Evolutionary conservation across 495 filamentous ascomycete species (phyloP).

Genomic region (Acidiella bohemica): DNA sequence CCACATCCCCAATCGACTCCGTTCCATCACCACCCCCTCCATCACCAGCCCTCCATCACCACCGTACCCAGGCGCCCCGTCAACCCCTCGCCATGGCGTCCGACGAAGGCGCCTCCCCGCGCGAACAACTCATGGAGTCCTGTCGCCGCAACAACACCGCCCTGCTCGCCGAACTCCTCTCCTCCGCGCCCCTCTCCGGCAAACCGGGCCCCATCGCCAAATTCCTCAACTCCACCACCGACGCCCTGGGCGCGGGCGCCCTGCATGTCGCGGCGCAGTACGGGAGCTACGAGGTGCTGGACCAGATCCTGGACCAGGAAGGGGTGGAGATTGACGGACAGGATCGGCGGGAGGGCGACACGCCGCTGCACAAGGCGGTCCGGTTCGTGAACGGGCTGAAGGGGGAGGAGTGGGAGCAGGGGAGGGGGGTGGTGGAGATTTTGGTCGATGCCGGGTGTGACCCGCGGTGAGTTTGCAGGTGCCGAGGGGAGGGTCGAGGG

Average conservation of each 20-base stretch:
- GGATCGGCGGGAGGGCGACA: slow-evolving; percentile 70
- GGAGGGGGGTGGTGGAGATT: slow-evolving; percentile 63
- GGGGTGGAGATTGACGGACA: slow-evolving; percentile 88
- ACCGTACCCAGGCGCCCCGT: too few relatives aligned
- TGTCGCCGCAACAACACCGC: slow-evolving; percentile 83
- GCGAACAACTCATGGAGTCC: slow-evolving; percentile 82
- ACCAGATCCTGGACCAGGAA: slow-evolving; percentile 83
- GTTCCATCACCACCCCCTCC: not conserved
- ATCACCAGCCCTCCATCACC: too few relatives aligned
- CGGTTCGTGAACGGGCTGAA: slow-evolving; percentile 53
- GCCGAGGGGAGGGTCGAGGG: too few relatives aligned
- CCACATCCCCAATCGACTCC: not conserved
- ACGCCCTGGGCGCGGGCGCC: slow-evolving; percentile 72
- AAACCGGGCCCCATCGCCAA: slow-evolving; percentile 45
- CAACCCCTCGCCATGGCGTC: slow-evolving; percentile 14
- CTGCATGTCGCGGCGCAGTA: slow-evolving; percentile 77
- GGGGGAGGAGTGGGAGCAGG: slow-evolving; percentile 41
- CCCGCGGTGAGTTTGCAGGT: slow-evolving; percentile 42
- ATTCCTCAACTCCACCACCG: slow-evolving; percentile 71
- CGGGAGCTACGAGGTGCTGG: slow-evolving; percentile 87
- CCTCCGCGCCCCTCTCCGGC: slow-evolving; percentile 25
- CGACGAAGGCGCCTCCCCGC: slow-evolving; percentile 65
- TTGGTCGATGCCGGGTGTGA: slow-evolving; percentile 87
- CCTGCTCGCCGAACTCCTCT: slow-evolving; percentile 52
- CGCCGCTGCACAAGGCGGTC: slow-evolving; percentile 78